A percentile compares a stretch with the other conserved stretches of the same genome.
phyloP scores from a whole-genome alignment of 208 protist species.

The Acanthamoeba triangularis region DNA sequence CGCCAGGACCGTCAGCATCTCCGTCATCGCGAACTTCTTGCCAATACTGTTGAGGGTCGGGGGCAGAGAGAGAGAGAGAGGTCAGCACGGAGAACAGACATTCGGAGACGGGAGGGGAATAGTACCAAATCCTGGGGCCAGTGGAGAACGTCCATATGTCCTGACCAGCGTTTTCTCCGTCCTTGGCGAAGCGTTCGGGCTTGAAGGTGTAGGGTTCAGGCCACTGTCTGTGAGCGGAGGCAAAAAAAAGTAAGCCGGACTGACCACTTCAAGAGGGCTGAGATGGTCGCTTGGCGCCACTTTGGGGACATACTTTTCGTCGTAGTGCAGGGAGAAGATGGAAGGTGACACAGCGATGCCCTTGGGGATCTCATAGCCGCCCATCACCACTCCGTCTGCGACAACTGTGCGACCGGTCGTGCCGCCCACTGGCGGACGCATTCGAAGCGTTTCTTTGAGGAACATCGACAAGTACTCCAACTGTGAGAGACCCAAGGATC shows the following conservation, averaged over 20 bases:
- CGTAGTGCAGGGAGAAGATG: background rate
- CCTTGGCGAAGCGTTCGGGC: background rate
- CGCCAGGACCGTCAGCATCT: constrained; percentile 23
- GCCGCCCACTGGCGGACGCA: background rate
- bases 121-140: background rate
- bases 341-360: background rate
- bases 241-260: background rate
- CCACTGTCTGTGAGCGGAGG: background rate
- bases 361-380: constrained; percentile 4
- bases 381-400: background rate
- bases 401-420: background rate
- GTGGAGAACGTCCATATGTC: constrained; percentile 8
- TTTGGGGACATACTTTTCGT: constrained; percentile 18
- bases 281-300: too few relatives aligned
- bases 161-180: background rate
- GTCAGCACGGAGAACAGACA: background rate
- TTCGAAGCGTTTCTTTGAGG: constrained; percentile 31
- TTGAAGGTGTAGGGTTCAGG: background rate
- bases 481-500: background rate
- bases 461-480: background rate
- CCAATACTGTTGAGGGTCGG: too few relatives aligned
- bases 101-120: background rate
- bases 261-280: background rate
- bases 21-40: constrained; percentile 40
- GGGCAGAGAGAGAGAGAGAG: too few relatives aligned